phyloP scores from a whole-genome alignment of 306 rosid genomes.

The Cucumis melo region DNA sequence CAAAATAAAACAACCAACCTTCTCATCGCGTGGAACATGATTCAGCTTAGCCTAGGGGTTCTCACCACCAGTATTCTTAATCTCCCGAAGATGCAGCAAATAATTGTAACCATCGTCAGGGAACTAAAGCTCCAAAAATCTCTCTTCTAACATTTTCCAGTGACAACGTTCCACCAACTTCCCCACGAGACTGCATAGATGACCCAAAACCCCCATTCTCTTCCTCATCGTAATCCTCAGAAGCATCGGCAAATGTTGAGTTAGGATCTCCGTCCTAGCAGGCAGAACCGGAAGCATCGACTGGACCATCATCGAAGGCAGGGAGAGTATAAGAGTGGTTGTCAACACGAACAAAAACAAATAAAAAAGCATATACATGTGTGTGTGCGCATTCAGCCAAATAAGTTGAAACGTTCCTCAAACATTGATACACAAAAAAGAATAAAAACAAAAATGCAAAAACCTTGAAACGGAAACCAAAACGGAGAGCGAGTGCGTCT shows the following conservation, averaged over 20 bases:
- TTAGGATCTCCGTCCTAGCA: slow-evolving; percentile 6
- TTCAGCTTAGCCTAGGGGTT: slow-evolving; percentile 63
- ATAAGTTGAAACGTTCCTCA: too few relatives aligned
- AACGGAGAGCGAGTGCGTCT: too few relatives aligned
- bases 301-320: slow-evolving; percentile 11
- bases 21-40: slow-evolving; percentile 50
- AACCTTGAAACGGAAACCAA: too few relatives aligned
- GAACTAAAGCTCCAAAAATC: slow-evolving; percentile 70
- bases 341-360: slow-evolving; percentile 66
- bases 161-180: slow-evolving; percentile 9
- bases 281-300: slow-evolving; percentile 6
- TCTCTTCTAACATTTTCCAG: slow-evolving; percentile 52
- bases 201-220: slow-evolving; percentile 3
- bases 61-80: slow-evolving; percentile 65
- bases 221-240: slow-evolving; percentile 25
- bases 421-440: too few relatives aligned
- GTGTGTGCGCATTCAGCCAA: too few relatives aligned
- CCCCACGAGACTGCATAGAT: not conserved
- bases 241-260: slow-evolving; percentile 48
- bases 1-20: slow-evolving; percentile 26
- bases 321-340: slow-evolving; percentile 30
- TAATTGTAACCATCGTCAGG: slow-evolving; percentile 93
- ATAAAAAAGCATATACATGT: too few relatives aligned
- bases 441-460: too few relatives aligned
- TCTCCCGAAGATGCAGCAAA: slow-evolving; percentile 62